Evolutionary conservation across 306 rosid species (phyloP), one percentile per base, ranked within the genome.

Genomic region (Vigna reflexopilosa): DNA sequence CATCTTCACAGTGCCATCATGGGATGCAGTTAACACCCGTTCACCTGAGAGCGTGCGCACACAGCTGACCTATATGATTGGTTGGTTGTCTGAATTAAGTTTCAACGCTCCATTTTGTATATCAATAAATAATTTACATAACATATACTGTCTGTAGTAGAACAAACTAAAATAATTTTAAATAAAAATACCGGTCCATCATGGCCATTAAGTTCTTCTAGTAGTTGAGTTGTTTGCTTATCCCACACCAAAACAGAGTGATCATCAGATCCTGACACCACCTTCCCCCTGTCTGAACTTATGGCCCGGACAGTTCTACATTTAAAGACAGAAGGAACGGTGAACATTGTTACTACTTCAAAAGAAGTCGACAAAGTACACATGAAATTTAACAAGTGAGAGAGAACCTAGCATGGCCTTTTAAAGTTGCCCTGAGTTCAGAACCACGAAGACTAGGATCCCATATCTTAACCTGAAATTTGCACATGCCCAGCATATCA

Each of bases 1-100:
- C 99, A 95, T 95, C 85, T 95, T 95, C 85, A 95, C 97, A 75
- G 93, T 91, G 70, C 99, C 99, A 85, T 95, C 99, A 80, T 95
- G 96, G 34, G 97, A 93, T 69, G 99, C 92, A 50, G 98, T 89
- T 68, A 95, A 89, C 71, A 92, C 99, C 67, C 99, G 99, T 80
- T 95, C 99, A 62, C 98, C 99, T 13, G 99, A 95, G 80, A 95
- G 89, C 90, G 84, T 91, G 83, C 97, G 97, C 62, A 93, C 99
- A 85, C 93, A 87, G 87, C 96, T 95, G 78, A 95, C 94, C 99
- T 95, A 85, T 88, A 85, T 76, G 74, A 72, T 77, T 74, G 76
- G 72, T 79, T 72, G 74, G 28, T 58, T 40, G 36, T 83, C 68
- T 36, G 47, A 71, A 80, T 74, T 85, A 67, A 84, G 75, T 65